Evolutionary conservation across 108 stramenopile genomes (phyloP).

Genomic region (Cyclotella kingstonii): DNA sequence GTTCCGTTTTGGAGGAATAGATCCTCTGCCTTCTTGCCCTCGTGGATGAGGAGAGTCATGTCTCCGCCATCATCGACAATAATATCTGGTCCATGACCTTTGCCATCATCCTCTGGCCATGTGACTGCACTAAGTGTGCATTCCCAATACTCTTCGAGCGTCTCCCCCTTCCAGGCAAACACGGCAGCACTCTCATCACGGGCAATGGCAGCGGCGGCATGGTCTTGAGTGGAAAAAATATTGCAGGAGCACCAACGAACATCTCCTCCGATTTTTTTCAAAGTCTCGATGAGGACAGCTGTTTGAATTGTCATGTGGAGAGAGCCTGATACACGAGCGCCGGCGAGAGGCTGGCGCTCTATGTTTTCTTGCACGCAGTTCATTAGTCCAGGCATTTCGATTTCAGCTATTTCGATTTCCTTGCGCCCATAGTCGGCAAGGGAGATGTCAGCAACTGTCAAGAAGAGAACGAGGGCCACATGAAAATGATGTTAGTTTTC

Average conservation of each 20-base stretch:
- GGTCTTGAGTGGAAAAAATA: conserved; percentile 99
- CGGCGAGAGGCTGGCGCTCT: conserved; percentile 73
- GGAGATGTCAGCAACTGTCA: conserved; percentile 94
- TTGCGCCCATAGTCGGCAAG: conserved; percentile 99
- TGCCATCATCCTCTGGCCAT: conserved; percentile 97
- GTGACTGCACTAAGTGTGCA: conserved; percentile 97
- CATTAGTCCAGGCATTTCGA: conserved; percentile 99
- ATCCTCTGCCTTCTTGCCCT: conserved; percentile 99
- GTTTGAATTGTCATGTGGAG: conserved; percentile 99
- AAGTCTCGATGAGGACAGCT: conserved; percentile 99
- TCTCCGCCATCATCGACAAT: conserved; percentile 99
- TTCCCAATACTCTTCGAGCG: conserved; percentile 99
- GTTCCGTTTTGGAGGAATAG: conserved; percentile 95
- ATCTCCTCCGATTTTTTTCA: conserved; percentile 94
- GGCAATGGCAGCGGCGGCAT: conserved; percentile 99
- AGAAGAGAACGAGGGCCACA: neutral
- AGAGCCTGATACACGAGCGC: conserved; percentile 96
- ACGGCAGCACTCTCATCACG: conserved; percentile 97
- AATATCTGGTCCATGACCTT: conserved; percentile 97
- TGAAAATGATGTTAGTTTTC: neutral
- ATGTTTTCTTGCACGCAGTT: conserved; percentile 94
- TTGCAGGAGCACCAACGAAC: conserved; percentile 99
- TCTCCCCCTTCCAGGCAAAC: conserved; percentile 99
- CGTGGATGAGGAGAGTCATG: conserved; percentile 99
- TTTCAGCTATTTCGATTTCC: conserved; percentile 99